phyloP scores from a whole-genome alignment of 1,139 yeast species.

The Candida sp. region DNA sequence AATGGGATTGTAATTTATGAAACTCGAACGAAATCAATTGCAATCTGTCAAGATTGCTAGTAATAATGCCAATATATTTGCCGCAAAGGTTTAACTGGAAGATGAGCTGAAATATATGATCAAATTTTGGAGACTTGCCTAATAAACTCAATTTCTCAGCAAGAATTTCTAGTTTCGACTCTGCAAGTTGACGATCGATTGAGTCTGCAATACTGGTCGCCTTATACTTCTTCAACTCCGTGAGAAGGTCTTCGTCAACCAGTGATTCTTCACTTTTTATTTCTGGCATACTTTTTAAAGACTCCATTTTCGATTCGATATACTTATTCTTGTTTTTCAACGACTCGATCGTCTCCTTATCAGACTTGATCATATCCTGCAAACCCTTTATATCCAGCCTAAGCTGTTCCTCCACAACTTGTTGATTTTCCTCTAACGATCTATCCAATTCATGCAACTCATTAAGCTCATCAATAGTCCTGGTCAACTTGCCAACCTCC shows the following conservation, averaged over 20 bases:
- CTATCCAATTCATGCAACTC: conserved; percentile 58
- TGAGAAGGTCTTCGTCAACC: conserved; percentile 3
- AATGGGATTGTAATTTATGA: neutral
- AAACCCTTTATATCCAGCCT: conserved; percentile 37
- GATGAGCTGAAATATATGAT: neutral
- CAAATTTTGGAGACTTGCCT: neutral
- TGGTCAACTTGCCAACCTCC: conserved; percentile 34
- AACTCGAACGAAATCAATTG: neutral
- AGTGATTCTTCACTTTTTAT: too few relatives aligned
- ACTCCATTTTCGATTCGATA: conserved; percentile 10
- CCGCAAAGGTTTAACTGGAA: conserved; percentile 1
- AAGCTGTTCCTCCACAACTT: conserved; percentile 54
- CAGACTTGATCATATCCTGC: conserved; percentile 21
- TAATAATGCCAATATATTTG: conserved; percentile 4
- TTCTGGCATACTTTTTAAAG: conserved; percentile 1
- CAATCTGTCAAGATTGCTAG: neutral
- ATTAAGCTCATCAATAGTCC: conserved; percentile 52
- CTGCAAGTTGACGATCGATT: conserved; percentile 4
- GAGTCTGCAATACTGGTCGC: neutral
- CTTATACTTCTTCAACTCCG: conserved; percentile 2
- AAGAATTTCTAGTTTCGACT: conserved; percentile 3
- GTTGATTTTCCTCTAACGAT: conserved; percentile 57
- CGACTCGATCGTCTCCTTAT: conserved; percentile 21
- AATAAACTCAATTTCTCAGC: neutral
- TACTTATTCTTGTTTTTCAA: conserved; percentile 13